Conservation (phyloP, 371 early-diverging fungal species). For the Circinella minor region DNA sequence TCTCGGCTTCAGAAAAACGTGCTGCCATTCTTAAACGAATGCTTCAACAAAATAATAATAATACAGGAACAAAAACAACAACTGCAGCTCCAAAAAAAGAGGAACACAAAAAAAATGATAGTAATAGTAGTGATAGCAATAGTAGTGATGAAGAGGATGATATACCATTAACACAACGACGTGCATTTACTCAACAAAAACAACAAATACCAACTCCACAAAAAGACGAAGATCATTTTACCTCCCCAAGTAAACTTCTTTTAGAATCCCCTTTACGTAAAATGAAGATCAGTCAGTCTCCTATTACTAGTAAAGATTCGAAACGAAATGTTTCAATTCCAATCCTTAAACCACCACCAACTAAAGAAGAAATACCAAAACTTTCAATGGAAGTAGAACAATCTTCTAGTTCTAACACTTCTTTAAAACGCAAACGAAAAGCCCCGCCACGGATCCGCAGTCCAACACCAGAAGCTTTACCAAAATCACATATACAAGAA, state of each 20-base stretch:
- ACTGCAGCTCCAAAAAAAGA: too few species aligned
- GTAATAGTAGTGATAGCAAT: background rate
- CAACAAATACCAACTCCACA: background rate
- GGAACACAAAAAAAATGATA: background rate
- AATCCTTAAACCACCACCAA: background rate
- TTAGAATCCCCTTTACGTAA: background rate
- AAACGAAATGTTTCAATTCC: background rate
- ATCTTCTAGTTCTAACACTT: background rate
- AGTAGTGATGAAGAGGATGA: conserved; percentile 24
- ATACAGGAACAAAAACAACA: background rate
- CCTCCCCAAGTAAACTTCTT: too few species aligned
- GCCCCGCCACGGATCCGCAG: background rate
- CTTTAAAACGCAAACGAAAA: background rate
- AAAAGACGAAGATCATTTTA: background rate
- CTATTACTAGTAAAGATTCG: too few species aligned
- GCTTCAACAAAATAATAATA: background rate
- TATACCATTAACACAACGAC: conserved; percentile 18
- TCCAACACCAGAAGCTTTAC: background rate
- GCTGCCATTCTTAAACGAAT: background rate
- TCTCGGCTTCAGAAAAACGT: conserved; percentile 2
- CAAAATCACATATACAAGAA: background rate
- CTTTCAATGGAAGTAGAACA: too few species aligned
- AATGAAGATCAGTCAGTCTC: background rate
- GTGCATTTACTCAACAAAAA: conserved; percentile 9
- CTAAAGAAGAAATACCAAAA: too few species aligned